Evolutionary conservation across 805 yeast species (phyloP), one percentile per base, ranked within the genome.

Genomic region (Metschnikowia drakensbergensis): DNA sequence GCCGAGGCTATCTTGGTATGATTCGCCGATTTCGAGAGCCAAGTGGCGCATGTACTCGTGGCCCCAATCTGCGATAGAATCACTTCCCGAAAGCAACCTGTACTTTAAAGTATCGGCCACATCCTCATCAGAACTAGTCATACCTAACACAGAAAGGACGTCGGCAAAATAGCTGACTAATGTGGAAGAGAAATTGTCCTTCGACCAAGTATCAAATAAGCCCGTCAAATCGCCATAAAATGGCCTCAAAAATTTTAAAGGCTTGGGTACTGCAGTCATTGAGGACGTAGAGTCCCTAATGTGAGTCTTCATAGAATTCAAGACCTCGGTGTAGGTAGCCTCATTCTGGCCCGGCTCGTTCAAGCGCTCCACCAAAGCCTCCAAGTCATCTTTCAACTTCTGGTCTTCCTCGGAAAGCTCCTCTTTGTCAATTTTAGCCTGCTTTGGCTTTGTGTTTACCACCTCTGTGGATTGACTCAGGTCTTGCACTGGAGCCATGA

Each of bases 191-290:
- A 34, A 45, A 45, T 74, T 71, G 23, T 36, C 34, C 27, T 50
- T 50, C 23, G 51, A 48, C 96, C 97, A 89, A 32, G 74, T 72
- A 33, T 79, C 83, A 65, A 84, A 86, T 35, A 87, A 69, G 47
- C 73, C 77, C 31, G 81, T 80, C 60, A 94, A 74, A n/a, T 75
- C 60, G 22, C 84, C 83, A 64, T 84, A 94, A 61, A 83, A 88
- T 6, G 97, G 96, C 61, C 96, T 82, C 55, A 94, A 77, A 65
- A 94, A 94, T 73, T 94, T 95, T 70, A 94, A 80, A 4, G 99
- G 99, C 68, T 94, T 94, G 34, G 99, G 99, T 45, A 94, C 99
- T 3, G 99, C 99, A 1, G 99, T 94, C 97, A 94, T 94, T 6
- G 97, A 91, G 34, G 97, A 88, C 3, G 99, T 94, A 9, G 97